Percentiles rank a stretch among this genome's conserved stretches.
Conservation (phyloP, 2,329 filamentous ascomycete species). For the Fusarium sp. region DNA sequence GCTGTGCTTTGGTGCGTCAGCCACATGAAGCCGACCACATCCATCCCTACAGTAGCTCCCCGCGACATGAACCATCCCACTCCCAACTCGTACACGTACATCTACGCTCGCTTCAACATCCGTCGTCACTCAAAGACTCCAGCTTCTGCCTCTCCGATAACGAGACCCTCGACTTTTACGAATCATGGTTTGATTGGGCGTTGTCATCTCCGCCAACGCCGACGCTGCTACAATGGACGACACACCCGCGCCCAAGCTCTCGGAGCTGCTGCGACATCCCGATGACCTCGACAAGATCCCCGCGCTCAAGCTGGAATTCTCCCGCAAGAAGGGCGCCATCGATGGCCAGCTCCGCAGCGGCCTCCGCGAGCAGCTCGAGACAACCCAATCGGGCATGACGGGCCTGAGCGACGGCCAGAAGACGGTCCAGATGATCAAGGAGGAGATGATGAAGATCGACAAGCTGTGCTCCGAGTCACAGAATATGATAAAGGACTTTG, state of each 20-base stretch:
- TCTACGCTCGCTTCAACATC: conserved; percentile 24
- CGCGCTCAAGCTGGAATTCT: conserved; percentile 89
- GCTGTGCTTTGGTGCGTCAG: conserved; percentile 35
- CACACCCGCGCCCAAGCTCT: conserved; percentile 80
- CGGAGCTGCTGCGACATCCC: conserved; percentile 92
- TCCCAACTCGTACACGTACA: conserved; percentile 7
- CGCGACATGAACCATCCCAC: conserved; percentile 23
- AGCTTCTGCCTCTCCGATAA: not conserved
- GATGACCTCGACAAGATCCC: conserved; percentile 98
- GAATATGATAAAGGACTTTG: conserved; percentile 97
- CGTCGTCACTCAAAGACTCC: not conserved
- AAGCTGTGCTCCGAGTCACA: conserved; percentile 96
- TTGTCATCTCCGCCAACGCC: conserved; percentile 30
- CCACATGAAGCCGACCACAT: conserved; percentile 23
- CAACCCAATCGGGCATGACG: conserved; percentile 92
- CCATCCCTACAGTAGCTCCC: conserved; percentile 26
- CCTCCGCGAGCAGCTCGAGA: conserved; percentile 90
- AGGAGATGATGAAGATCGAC: conserved; percentile 99
- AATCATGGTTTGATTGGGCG: conserved; percentile 47
- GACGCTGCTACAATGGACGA: conserved; percentile 57
- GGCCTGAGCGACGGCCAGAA: conserved; percentile 90
- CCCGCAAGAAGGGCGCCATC: conserved; percentile 90
- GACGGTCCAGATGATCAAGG: conserved; percentile 91
- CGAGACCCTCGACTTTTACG: conserved; percentile 1
- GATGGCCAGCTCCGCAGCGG: conserved; percentile 91